Percentiles rank a stretch among this genome's conserved stretches.
Evolutionary conservation across 23 red algal genomes (phyloP).

Genomic region (Porphyridium purpureum): DNA sequence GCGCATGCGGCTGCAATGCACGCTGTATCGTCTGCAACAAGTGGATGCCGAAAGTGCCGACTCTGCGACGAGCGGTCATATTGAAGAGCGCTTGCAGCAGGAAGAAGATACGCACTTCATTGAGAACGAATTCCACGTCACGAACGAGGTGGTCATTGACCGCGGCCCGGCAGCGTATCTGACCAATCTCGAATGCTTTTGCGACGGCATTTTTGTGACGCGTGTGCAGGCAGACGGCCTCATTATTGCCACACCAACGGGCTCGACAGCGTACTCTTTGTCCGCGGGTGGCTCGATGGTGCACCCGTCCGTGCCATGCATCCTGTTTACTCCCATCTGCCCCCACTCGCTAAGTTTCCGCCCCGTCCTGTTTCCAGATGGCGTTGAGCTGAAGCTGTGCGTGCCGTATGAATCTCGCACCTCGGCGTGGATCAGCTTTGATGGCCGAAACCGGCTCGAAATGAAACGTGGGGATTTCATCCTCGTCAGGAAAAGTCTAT

Average conservation of each 20-base stretch:
- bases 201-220: too few relatives aligned
- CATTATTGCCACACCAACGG: constrained; percentile 93
- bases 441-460: constrained; percentile 57
- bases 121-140: constrained; percentile 16
- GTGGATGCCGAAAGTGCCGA: too few relatives aligned
- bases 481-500: constrained; percentile 26
- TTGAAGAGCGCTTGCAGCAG: too few relatives aligned
- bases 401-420: constrained; percentile 37
- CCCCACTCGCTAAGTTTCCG: constrained; percentile 76
- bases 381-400: constrained; percentile 36
- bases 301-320: too few relatives aligned
- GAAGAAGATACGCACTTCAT: too few relatives aligned
- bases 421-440: constrained; percentile 66
- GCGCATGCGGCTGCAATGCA: constrained; percentile 78
- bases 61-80: too few relatives aligned
- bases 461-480: constrained; percentile 63
- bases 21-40: constrained; percentile 18
- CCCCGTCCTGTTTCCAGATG: constrained; percentile 60
- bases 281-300: too few relatives aligned
- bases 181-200: constrained; percentile 42
- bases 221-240: constrained; percentile 89
- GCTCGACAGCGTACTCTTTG: constrained; percentile 81
- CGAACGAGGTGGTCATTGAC: constrained; percentile 88
- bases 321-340: too few relatives aligned
- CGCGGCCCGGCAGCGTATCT: constrained; percentile 64